Base-by-base conservation (phyloP, 208 protist genomes). In the Herpetomonas muscarum region DNA sequence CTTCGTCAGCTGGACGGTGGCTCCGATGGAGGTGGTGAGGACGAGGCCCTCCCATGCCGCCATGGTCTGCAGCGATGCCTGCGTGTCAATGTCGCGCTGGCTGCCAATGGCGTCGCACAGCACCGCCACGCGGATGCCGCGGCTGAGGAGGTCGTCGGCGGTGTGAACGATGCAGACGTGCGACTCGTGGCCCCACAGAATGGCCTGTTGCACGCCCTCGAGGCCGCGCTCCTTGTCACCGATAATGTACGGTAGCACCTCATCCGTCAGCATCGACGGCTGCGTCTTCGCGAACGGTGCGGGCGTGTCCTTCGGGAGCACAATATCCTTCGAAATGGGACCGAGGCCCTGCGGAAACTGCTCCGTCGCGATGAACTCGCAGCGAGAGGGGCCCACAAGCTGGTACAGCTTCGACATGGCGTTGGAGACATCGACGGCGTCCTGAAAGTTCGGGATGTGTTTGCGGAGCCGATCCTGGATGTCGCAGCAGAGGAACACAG, bases 181-280 rank as follows among this genome's bases (percentile, higher is more conserved):
- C 28, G 81, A 82, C 58, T 93, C 86, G 44, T 74, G 60, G 22
- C 86, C 86, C 70, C 74, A 88, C 24, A 93, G 61, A 29, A 93
- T 66, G 0, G 64, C 79, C 64, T 92, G 81, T 55, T 85, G 66
- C 63, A 89, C 81, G 17, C 76, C 69, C 6, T 58, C 50, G 12
- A 80, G 53, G 36, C 74, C 68, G 0, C 44, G 26, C 26, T 41
- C 48, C 7, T 48, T 29, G 53, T 78, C 54, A 17, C 67, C 64
- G 25, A 80, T 5, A 45, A 87, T 71, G 29, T 75, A 57, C 10
- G 51, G 36, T 21, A 59, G 28, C 9, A 85, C 55, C 34, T 74
- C 56, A 3, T 64, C 63, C 7, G 74, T 57, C 10, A 86, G 61
- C 81, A 88, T 84, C 15, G 74, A 75, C 19, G 48, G 53, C 34